Percentiles rank a stretch among this genome's conserved stretches.
Evolutionary conservation across 106 monocot genomes (phyloP).

Genomic region (Allium sativum): DNA sequence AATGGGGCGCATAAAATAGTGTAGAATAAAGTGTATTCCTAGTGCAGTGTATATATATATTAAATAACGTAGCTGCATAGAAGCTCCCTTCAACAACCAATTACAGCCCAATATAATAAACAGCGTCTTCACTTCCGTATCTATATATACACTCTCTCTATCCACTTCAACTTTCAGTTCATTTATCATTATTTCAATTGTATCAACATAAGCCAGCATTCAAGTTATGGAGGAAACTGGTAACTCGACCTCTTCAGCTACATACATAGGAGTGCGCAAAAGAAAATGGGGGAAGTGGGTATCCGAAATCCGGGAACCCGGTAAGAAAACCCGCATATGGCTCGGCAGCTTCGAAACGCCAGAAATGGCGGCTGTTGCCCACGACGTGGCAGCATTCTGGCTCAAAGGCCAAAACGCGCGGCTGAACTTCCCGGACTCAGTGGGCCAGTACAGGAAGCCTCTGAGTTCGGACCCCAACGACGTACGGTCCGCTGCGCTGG

Average conservation of each 20-base stretch:
- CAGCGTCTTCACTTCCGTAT: not conserved
- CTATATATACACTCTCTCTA: not conserved
- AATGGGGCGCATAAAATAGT: no score
- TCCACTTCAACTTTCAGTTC: not conserved
- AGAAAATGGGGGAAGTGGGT: constrained; percentile 88
- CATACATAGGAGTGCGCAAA: constrained; percentile 59
- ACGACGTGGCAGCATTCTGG: constrained; percentile 66
- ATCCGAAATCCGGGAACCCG: constrained; percentile 79
- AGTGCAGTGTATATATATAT: not conserved
- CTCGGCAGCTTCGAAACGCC: constrained; percentile 74
- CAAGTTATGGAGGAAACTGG: not conserved
- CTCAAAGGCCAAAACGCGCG: constrained; percentile 46
- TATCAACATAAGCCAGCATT: not conserved
- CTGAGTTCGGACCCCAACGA: constrained; percentile 37
- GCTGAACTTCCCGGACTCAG: constrained; percentile 68
- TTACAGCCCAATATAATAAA: not conserved
- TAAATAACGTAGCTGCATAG: not conserved
- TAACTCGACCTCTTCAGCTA: not conserved
- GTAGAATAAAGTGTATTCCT: no score
- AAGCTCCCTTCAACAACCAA: not conserved
- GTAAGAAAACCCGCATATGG: constrained; percentile 87
- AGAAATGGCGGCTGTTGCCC: constrained; percentile 76
- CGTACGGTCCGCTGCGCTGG: constrained; percentile 56
- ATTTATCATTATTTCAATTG: not conserved
- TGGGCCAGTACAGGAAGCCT: constrained; percentile 33